These are phyloP conservation scores for Ramalina intermedia DNA, from an alignment of 495 filamentous ascomycete species.

Conservation along the genomic window DNA sequence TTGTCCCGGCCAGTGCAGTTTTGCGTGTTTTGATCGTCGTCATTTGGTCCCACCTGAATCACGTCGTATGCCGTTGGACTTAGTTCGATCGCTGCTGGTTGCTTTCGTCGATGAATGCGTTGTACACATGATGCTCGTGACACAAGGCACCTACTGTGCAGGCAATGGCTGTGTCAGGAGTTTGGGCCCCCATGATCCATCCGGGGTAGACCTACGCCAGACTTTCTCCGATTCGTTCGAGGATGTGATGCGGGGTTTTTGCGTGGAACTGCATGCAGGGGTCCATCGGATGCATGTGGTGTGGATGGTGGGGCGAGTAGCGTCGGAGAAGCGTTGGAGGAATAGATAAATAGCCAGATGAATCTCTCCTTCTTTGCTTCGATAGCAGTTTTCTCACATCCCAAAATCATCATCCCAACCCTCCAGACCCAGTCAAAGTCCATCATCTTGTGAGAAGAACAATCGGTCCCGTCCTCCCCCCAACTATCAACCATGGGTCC, in stretches of 20 bases:
- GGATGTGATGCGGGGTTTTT: background rate
- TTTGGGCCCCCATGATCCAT: background rate
- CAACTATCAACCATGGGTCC: conserved; percentile 5
- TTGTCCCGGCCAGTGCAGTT: too few relatives aligned
- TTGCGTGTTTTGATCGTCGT: too few relatives aligned
- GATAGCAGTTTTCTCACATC: background rate
- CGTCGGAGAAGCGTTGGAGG: background rate
- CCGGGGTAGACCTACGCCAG: background rate
- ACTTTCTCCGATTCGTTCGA: background rate
- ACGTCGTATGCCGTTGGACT: too few relatives aligned
- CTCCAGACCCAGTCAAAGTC: background rate
- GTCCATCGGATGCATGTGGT: background rate
- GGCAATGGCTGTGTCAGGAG: background rate
- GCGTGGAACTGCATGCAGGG: background rate
- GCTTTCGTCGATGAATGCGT: background rate
- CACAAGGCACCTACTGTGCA: too few relatives aligned
- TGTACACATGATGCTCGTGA: background rate
- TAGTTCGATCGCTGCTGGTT: background rate
- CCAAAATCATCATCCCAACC: background rate
- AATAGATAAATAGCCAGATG: background rate
- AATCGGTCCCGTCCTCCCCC: too few relatives aligned
- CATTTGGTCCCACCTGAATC: too few relatives aligned
- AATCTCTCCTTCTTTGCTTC: background rate
- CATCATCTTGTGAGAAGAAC: background rate
- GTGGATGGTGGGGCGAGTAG: background rate